A percentile compares a stretch with the other conserved stretches of the same genome.
These are phyloP conservation scores for Cystofilobasidium capitatum DNA, from an alignment of 768 basidiomycete genomes.

Conservation along the genomic window DNA sequence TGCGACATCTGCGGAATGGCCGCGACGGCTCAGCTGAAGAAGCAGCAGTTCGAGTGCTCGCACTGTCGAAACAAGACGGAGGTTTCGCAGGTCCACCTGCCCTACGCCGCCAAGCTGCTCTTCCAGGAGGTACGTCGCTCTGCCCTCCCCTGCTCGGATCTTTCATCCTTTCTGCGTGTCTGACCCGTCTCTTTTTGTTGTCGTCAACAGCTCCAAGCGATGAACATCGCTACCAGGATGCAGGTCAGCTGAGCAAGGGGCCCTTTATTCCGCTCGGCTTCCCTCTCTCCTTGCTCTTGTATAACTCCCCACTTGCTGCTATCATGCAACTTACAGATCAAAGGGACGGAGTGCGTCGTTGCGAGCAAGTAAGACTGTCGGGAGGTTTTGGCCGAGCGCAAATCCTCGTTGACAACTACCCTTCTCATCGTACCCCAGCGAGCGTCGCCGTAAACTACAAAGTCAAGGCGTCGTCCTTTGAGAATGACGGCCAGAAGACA, in stretches of 20 bases:
- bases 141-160: background rate
- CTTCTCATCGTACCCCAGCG: no score
- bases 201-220: constrained; percentile 77
- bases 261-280: no score
- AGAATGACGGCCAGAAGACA: no score
- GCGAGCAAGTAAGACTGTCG: no score
- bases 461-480: no score
- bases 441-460: no score
- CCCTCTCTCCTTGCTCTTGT: no score
- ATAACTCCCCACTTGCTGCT: no score
- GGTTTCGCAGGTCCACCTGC: constrained; percentile 50
- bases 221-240: constrained; percentile 77
- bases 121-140: constrained; percentile 57
- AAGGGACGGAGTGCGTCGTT: no score
- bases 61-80: constrained; percentile 29
- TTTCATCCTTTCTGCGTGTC: background rate
- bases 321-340: no score
- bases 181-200: constrained; percentile 18
- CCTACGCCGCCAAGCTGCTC: constrained; percentile 90
- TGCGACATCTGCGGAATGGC: constrained; percentile 96
- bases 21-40: constrained; percentile 98
- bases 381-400: no score
- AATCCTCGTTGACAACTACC: no score
- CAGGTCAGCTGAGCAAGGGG: constrained; percentile 12
- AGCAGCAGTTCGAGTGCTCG: constrained; percentile 89